phyloP scores from a whole-genome alignment of 441 rosid genomes.

The Arabidopsis lyrata region DNA sequence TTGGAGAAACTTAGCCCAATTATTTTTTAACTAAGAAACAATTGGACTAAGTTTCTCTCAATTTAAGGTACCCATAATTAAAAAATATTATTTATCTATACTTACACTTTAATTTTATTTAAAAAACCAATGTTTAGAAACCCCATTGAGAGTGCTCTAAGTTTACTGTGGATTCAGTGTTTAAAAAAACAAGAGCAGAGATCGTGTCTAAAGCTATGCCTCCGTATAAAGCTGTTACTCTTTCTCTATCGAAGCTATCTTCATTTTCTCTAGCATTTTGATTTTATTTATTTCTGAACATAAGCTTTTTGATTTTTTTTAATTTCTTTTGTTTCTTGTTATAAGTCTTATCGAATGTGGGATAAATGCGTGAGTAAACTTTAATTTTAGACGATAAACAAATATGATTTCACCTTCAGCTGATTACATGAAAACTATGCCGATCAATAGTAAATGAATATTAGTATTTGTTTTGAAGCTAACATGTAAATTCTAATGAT shows the following conservation, averaged over 20 bases:
- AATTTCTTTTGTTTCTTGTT: background rate
- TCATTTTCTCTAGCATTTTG: conserved; percentile 20
- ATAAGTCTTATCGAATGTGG: background rate
- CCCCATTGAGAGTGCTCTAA: too few relatives aligned
- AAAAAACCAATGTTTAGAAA: too few relatives aligned
- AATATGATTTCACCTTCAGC: background rate
- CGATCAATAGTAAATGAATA: background rate
- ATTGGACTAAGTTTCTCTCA: too few relatives aligned
- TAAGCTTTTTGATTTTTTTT: background rate
- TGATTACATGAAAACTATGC: background rate
- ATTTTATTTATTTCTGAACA: background rate
- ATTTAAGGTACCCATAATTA: too few relatives aligned
- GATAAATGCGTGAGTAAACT: too few relatives aligned
- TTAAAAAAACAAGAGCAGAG: conserved; percentile 3
- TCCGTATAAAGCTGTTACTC: conserved; percentile 42
- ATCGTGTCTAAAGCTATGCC: conserved; percentile 32
- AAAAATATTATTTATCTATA: too few relatives aligned
- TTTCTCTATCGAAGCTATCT: conserved; percentile 15
- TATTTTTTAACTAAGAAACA: too few relatives aligned
- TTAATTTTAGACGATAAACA: background rate
- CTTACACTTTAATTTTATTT: too few relatives aligned
- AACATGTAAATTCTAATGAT: background rate
- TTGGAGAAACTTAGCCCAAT: too few relatives aligned
- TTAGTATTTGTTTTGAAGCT: background rate
- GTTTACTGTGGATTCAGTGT: conserved; percentile 28